Evolutionary conservation across 2,329 filamentous ascomycete species (phyloP), one percentile per base, ranked within the genome.

Genomic region (Geosmithia morbida): DNA sequence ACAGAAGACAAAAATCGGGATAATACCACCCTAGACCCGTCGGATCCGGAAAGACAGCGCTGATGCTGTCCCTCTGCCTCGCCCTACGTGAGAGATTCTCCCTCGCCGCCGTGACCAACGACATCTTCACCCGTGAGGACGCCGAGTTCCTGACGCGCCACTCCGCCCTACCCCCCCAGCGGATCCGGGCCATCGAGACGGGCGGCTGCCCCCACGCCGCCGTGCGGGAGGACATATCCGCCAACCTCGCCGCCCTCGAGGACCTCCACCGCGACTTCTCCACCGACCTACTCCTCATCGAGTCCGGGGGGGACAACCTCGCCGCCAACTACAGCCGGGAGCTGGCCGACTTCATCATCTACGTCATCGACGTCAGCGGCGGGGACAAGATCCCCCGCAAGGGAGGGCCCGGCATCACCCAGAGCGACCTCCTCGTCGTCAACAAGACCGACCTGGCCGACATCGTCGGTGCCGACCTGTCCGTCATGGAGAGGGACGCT

Each of bases 91-190:
- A 81, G 46, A 71, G 77, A 48, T 89, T 86, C 76, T 87, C 82
- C 60, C 85, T 98, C 58, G 92, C 92, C 1, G 92, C 88, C 50
- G 90, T 98, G 19, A 98, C 92, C 45, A 97, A 97, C 74, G 90
- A 97, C 72, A 97, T 97, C 72, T 97, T 97, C 74, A 97, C 90
- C 19, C 84, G 85, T 53, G 92, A 98, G 69, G 92, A 98, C 72
- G 89, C 89, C 70, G 92, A 97, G 66, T 98, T 98, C 70, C 81
- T 98, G 22, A 94, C 87, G 50, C 81, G 81, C 49, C 76, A 96
- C 74, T 75, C 78, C 53, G 92, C 92, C 6, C 81, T 97, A 0
- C 84, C 89, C 0, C 75, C 89, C 5, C 65, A 75, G 26, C 86
- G 90, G 50, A 97, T 97, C 69, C 80, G 84, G 51, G 92, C 92